Percentiles rank a stretch among this genome's conserved stretches.
Evolutionary conservation across 148 eudicot species (phyloP).

Genomic region (Mesembryanthemum crystallinum): DNA sequence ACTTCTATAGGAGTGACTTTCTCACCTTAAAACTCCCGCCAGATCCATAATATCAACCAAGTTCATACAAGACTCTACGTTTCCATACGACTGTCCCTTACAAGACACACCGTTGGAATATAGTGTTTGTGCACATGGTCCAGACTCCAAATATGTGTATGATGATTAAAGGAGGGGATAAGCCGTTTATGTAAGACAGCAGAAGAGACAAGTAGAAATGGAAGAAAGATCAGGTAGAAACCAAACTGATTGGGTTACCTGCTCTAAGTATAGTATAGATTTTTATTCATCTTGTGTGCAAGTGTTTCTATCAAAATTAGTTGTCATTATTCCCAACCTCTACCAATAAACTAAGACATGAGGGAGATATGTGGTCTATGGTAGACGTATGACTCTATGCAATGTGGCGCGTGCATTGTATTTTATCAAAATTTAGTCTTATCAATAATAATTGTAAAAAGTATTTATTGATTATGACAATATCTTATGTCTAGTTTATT

Average conservation of each 20-base stretch:
- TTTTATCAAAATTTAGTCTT: too few species aligned
- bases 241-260: slow-evolving; percentile 11
- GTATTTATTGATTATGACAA: too few species aligned
- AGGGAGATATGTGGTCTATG: too few species aligned
- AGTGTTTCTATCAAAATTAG: not conserved
- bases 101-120: not conserved
- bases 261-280: not conserved
- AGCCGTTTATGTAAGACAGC: not conserved
- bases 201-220: not conserved
- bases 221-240: slow-evolving; percentile 8
- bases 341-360: not conserved
- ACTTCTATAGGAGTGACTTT: too few species aligned
- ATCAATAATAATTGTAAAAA: too few species aligned
- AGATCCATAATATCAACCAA: not conserved
- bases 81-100: not conserved
- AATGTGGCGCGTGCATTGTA: too few species aligned
- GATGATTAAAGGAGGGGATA: not conserved
- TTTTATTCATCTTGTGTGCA: not conserved
- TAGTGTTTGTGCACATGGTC: not conserved
- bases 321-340: not conserved
- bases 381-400: too few species aligned
- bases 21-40: too few species aligned
- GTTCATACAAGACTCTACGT: not conserved
- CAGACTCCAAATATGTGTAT: too few species aligned
- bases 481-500: too few species aligned